Evolutionary conservation across 1,284 basidiomycete genomes (phyloP).

Genomic region (Ustilago loliicola): DNA sequence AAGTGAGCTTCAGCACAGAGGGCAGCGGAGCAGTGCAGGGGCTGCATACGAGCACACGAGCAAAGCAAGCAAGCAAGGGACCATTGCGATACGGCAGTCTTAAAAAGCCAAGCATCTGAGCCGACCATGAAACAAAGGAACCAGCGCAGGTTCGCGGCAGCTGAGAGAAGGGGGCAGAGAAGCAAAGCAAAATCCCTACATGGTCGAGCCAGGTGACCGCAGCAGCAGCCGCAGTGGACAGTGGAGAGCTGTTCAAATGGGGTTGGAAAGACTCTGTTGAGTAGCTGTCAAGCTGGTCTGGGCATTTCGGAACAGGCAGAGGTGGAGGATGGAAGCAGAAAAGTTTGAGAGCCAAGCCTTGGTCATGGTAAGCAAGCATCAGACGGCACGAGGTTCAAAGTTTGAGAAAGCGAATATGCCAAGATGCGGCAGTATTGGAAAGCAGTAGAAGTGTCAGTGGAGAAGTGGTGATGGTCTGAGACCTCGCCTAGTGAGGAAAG

Average conservation of each 20-base stretch:
- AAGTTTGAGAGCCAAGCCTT: conserved; percentile 17
- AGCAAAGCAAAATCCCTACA: conserved; percentile 6
- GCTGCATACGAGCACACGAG: background rate
- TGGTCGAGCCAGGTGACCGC: background rate
- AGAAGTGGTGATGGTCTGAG: conserved; percentile 11
- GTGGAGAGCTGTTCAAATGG: no score
- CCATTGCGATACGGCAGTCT: background rate
- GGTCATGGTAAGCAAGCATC: conserved; percentile 17
- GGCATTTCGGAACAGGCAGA: background rate
- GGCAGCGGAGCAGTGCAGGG: no score
- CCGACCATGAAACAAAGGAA: background rate
- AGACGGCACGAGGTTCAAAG: conserved; percentile 1
- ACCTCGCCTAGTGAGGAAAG: conserved; percentile 15
- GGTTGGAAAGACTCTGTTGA: no score
- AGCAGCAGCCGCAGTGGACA: no score
- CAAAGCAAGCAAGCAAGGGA: conserved; percentile 2
- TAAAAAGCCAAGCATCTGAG: background rate
- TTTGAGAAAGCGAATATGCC: background rate
- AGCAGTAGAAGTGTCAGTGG: conserved; percentile 3
- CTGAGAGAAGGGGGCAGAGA: no score
- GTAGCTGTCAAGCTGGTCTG: conserved; percentile 3
- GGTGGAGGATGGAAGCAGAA: background rate
- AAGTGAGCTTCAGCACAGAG: background rate
- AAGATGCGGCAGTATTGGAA: conserved; percentile 10
- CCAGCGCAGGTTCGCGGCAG: no score